Evolutionary conservation across 495 filamentous ascomycete genomes (phyloP), one percentile per base, ranked within the genome.

Genomic region (Lepidopterella palustris): DNA sequence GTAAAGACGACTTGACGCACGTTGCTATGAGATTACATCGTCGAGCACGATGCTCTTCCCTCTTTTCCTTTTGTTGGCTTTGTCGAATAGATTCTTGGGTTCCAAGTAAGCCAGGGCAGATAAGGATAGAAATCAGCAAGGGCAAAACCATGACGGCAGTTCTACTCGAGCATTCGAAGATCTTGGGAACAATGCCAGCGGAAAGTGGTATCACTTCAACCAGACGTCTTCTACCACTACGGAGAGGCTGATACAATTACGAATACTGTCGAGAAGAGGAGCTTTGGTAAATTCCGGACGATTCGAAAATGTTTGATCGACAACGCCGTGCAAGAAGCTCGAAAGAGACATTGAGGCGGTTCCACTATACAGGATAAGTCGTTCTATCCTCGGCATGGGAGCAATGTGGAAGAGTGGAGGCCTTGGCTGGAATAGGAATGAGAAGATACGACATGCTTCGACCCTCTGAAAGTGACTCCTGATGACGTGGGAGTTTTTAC

Each of bases 71-170:
- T 13, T 42, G 29, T 47, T 73, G 69, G 13, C 62, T 64, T 50
- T 71, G 67, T 0, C 68, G 64, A 32, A 73, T 65, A n/a, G 69
- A 65, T 59, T 71, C 71, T 23, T 68, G 68, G 1, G 71, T 68
- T 39, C 69, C 71, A 21, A 71, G 55, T 23, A 73, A 62, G 1
- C 58, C 71, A 5, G 71, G 71, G 10, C 55, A 61, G 20, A 67
- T 59, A 13, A 61, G 54, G 27, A 71, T 39, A 2, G 69, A 63
- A 24, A 67, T 42, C 10, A 73, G 55, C 15, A 73, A 61, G 24
- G 63, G 51, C 18, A 73, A 52, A 15, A 67, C 69, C 71, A 72
- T 72, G 40, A 15, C 53, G 1, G 20, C 21, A 25, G 51, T 53
- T 20, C 20, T 24, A 9, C 15, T 11, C 13, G 42, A 47, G 55